A percentile compares a stretch with the other conserved stretches of the same genome.
Conservation (phyloP, 2,329 filamentous ascomycete species). For the Pleurostoma richardsiae region DNA sequence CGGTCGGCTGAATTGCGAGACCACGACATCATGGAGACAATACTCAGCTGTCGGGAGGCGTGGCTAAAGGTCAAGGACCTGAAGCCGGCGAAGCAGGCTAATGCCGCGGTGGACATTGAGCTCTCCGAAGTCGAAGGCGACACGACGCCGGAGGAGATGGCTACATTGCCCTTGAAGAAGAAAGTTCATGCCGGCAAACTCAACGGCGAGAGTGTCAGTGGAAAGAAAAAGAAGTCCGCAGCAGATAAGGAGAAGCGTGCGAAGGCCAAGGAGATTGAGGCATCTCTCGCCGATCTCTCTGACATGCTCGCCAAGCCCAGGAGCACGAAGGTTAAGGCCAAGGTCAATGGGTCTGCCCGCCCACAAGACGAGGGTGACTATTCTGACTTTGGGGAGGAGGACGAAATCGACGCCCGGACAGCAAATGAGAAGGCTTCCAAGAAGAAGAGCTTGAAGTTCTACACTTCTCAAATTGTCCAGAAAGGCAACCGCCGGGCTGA, state of each 20-base stretch:
- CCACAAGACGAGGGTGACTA: constrained; percentile 52
- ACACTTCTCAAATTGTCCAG: constrained; percentile 95
- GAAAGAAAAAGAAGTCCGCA: constrained; percentile 33
- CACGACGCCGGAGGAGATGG: not conserved
- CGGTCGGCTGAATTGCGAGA: constrained; percentile 77
- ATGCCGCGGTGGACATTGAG: constrained; percentile 5
- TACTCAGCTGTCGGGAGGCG: constrained; percentile 73
- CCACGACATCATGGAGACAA: constrained; percentile 82
- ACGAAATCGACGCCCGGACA: constrained; percentile 68
- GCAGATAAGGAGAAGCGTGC: constrained; percentile 28
- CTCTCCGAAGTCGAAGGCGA: constrained; percentile 1
- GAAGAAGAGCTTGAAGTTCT: constrained; percentile 93
- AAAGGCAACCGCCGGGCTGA: constrained; percentile 81
- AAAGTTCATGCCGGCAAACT: not conserved
- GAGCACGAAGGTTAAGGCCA: constrained; percentile 33
- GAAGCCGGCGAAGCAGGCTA: constrained; percentile 34
- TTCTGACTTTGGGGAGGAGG: constrained; percentile 93
- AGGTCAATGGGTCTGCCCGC: constrained; percentile 15
- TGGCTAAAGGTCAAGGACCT: constrained; percentile 73
- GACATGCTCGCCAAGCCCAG: constrained; percentile 46
- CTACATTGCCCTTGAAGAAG: constrained; percentile 14
- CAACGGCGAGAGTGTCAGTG: constrained; percentile 12
- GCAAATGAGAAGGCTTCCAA: constrained; percentile 82
- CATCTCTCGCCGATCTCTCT: constrained; percentile 65
- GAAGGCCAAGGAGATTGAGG: constrained; percentile 58